These are phyloP conservation scores for Lathyrus oleraceus DNA, from an alignment of 306 rosid species.

Conservation along the genomic window DNA sequence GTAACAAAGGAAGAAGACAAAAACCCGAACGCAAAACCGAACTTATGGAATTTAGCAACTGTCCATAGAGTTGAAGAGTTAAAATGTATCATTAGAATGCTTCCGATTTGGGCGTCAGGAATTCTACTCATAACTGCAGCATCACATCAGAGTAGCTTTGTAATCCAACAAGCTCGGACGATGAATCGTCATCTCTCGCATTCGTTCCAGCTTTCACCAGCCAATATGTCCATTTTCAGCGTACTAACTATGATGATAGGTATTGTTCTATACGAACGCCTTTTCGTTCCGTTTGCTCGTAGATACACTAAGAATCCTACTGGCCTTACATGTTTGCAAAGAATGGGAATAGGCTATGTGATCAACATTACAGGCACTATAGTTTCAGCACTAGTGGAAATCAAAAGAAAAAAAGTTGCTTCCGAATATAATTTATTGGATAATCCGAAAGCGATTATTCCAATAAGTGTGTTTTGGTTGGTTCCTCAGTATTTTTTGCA, in stretches of 20 bases:
- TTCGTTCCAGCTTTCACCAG: constrained; percentile 63
- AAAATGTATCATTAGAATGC: constrained; percentile 66
- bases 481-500: constrained; percentile 53
- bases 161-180: constrained; percentile 66
- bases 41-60: constrained; percentile 66
- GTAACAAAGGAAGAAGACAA: constrained; percentile 36
- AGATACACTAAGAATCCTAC: constrained; percentile 55
- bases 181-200: constrained; percentile 61
- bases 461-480: constrained; percentile 53
- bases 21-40: constrained; percentile 40
- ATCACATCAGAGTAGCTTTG: constrained; percentile 57
- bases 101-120: constrained; percentile 76
- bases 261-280: constrained; percentile 61
- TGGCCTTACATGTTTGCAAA: constrained; percentile 48
- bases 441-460: constrained; percentile 54
- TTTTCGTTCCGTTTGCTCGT: constrained; percentile 55
- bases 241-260: constrained; percentile 56
- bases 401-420: constrained; percentile 57
- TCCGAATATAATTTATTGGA: constrained; percentile 48
- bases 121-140: constrained; percentile 53
- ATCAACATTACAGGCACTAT: constrained; percentile 26
- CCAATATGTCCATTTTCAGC: constrained; percentile 59
- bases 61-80: constrained; percentile 79
- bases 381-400: constrained; percentile 48
- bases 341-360: constrained; percentile 42